Conservation (phyloP, 208 protist genomes). For the Porcisia deanei region DNA sequence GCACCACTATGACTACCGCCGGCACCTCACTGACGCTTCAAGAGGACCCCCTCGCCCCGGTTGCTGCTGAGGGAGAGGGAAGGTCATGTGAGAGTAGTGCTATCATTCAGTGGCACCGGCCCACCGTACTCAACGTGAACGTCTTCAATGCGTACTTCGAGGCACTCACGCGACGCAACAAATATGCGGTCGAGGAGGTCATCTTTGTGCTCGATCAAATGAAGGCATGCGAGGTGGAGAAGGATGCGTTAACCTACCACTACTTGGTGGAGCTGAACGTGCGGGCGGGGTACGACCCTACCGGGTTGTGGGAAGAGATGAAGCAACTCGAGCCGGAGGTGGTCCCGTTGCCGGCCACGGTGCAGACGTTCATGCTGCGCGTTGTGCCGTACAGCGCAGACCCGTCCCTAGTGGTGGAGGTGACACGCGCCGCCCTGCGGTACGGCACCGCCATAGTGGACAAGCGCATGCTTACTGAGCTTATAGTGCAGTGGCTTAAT, state of each 20-base stretch:
- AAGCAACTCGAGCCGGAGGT: slow-evolving; percentile 39
- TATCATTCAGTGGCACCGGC: slow-evolving; percentile 8
- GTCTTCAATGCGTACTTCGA: slow-evolving; percentile 86
- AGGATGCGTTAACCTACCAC: slow-evolving; percentile 76
- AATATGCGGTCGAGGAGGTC: slow-evolving; percentile 63
- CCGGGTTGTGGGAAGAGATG: slow-evolving; percentile 75
- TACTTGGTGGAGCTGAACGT: slow-evolving; percentile 85
- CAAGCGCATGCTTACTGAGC: slow-evolving; percentile 63
- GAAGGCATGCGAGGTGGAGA: slow-evolving; percentile 32
- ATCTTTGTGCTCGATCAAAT: slow-evolving; percentile 64
- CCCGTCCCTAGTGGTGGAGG: slow-evolving; percentile 62
- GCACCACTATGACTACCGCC: background rate
- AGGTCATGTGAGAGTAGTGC: background rate
- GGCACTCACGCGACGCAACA: slow-evolving; percentile 60
- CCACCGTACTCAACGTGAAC: slow-evolving; percentile 25
- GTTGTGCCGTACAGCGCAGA: slow-evolving; percentile 65
- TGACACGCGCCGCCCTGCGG: slow-evolving; percentile 60
- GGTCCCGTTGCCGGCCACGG: slow-evolving; percentile 59
- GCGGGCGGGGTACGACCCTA: slow-evolving; percentile 65
- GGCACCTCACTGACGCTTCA: slow-evolving; percentile 8
- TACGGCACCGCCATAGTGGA: slow-evolving; percentile 62
- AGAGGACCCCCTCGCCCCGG: slow-evolving; percentile 3
- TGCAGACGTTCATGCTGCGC: slow-evolving; percentile 65
- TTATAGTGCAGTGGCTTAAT: slow-evolving; percentile 63
- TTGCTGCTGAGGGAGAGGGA: background rate